These are phyloP conservation scores for Pinus albicaulis DNA, from an alignment of 75 land plant genomes.

Conservation along the genomic window DNA sequence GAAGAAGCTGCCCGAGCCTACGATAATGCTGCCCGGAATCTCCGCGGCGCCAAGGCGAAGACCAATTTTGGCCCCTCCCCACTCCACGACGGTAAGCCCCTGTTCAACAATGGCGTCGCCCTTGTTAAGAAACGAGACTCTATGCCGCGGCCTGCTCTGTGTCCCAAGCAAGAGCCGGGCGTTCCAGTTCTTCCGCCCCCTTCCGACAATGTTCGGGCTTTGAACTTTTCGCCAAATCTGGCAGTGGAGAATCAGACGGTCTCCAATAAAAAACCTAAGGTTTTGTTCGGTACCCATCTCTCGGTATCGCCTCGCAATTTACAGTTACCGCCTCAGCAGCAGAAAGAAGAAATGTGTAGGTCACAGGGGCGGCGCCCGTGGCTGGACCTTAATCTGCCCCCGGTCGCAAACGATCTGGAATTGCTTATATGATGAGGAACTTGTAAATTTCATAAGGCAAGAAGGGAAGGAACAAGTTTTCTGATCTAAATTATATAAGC, in stretches of 20 bases:
- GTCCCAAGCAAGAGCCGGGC: not conserved
- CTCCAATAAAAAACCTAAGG: not conserved
- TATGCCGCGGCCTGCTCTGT: not conserved
- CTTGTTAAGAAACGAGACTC: not conserved
- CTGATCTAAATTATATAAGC: too few relatives aligned
- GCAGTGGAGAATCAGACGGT: not conserved
- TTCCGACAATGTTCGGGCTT: not conserved
- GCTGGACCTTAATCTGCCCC: constrained; percentile 1
- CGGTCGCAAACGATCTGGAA: not conserved
- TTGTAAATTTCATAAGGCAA: too few relatives aligned
- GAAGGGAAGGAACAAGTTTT: too few relatives aligned
- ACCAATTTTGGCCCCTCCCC: not conserved
- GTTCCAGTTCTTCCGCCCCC: not conserved
- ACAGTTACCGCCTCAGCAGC: too few relatives aligned
- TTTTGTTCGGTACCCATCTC: not conserved
- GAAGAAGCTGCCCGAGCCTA: constrained; percentile 4
- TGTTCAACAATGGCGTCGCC: not conserved
- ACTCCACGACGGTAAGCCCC: not conserved
- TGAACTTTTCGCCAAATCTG: not conserved
- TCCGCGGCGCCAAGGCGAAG: constrained; percentile 4
- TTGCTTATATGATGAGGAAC: not conserved
- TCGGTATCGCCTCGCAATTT: not conserved
- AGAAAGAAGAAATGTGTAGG: not conserved
- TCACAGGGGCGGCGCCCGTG: not conserved
- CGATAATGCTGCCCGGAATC: not conserved